A percentile compares a stretch with the other conserved stretches of the same genome.
These are phyloP conservation scores for Scytalidium lignicola DNA, from an alignment of 2,329 filamentous ascomycete genomes.

Conservation along the genomic window DNA sequence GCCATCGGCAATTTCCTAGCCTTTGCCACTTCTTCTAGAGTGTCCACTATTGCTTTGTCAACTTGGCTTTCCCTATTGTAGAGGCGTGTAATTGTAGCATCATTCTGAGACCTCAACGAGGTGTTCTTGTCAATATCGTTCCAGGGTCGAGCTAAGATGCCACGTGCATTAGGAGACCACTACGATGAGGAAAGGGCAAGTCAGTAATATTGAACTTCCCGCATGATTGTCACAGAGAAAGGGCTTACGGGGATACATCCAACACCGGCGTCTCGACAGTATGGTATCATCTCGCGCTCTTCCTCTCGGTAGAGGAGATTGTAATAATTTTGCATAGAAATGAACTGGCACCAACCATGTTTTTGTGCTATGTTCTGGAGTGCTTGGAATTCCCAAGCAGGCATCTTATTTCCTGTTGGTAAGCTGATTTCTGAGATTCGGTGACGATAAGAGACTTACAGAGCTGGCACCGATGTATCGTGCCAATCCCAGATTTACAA, in stretches of 20 bases:
- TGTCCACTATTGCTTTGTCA: conserved; percentile 14
- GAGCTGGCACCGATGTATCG: conserved; percentile 46
- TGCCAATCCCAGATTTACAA: conserved; percentile 50
- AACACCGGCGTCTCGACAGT: conserved; percentile 21
- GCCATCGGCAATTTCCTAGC: conserved; percentile 52
- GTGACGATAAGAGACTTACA: conserved; percentile 16
- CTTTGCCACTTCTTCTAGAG: conserved; percentile 48
- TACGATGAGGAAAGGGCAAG: no score
- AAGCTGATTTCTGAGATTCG: conserved; percentile 7
- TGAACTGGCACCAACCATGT: conserved; percentile 54
- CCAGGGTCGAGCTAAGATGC: conserved; percentile 18
- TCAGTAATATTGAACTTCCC: no score
- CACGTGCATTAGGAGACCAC: conserved; percentile 28
- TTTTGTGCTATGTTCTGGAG: conserved; percentile 53
- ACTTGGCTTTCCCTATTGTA: conserved; percentile 13
- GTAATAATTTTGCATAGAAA: conserved; percentile 56
- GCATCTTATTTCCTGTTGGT: conserved; percentile 35
- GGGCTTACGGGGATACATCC: conserved; percentile 32
- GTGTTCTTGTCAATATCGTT: not conserved
- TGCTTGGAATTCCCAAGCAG: conserved; percentile 44
- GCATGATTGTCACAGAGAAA: no score
- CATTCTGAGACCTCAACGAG: not conserved
- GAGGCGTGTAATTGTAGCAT: not conserved
- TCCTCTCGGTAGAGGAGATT: conserved; percentile 58
- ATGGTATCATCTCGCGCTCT: conserved; percentile 29